Base-by-base conservation (phyloP, 2,329 filamentous ascomycete species). In the Clonostachys solani region DNA sequence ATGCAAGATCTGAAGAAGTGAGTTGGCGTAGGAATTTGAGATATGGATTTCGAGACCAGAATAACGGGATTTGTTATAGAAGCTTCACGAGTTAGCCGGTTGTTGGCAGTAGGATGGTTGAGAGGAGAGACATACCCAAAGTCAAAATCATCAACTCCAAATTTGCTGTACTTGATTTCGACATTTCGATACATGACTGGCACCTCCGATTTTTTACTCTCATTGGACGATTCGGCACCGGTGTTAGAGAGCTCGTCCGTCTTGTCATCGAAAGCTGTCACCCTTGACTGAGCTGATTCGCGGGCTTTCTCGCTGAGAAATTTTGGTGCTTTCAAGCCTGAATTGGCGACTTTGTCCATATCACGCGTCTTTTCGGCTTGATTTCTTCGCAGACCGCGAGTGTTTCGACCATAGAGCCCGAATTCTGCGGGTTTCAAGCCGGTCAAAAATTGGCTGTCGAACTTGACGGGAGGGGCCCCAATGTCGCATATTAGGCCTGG, bases 101-200 rank as follows among this genome's bases (percentile, higher is more conserved):
- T 29, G 8, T 29, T 29, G 23, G 9, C 23, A 29, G 23, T 29
- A 9, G 9, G 9, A 10, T 90, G 53, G 18, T 16, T 48, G 61
- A 23, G 63, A 33, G 8, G 13, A 5, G 33, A 13, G 33, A 67
- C 82, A 58, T 71, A 89, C 84, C 87, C 87, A 68, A 99, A 99
- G 65, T 99, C 94, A 64, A 99, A 99, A 65, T 99, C 95, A 59
- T 97, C 92, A n/a, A 99, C 91, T 17, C 94, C 94, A 65, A 96
- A 99, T 62, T 91, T 95, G 75, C 92, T 96, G 72, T 97, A 99
- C 64, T 96, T 96, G 70, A 99, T 99, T 65, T 97, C 92, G 12
- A 96, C 88, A 58, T 91, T 92, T 53, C 88, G 85, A 65, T 99
- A 99, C 72, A 94, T 89, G 9, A 88, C 80, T 18, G 92, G 87